Evolutionary conservation across 2,329 filamentous ascomycete species (phyloP).

Genomic region (Botrytis fabae): DNA sequence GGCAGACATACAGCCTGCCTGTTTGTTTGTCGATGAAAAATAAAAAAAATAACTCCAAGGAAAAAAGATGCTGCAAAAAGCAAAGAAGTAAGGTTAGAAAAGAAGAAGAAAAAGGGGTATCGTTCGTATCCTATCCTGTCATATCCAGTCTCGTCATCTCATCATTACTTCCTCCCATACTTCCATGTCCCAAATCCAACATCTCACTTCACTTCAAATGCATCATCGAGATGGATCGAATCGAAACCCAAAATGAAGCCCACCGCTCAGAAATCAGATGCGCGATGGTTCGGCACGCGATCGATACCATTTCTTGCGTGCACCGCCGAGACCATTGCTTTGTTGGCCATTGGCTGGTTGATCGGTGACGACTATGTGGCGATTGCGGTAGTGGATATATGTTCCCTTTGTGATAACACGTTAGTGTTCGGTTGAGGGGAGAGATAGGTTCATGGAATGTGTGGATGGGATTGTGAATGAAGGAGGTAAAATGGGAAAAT

Average conservation of each 20-base stretch:
- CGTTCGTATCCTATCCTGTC: background rate
- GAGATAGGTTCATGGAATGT: too few species aligned
- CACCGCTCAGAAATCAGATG: background rate
- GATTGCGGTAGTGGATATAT: constrained; percentile 22
- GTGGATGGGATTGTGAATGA: constrained; percentile 40
- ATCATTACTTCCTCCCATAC: background rate
- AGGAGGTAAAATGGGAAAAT: constrained; percentile 33
- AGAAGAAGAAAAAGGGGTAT: background rate
- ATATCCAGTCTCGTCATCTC: background rate
- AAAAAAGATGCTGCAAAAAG: background rate
- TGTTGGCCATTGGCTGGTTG: constrained; percentile 8
- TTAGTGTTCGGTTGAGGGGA: background rate
- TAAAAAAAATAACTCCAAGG: background rate
- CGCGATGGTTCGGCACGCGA: constrained; percentile 3
- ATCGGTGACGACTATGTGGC: background rate
- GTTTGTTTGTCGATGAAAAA: background rate
- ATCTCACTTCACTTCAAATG: background rate
- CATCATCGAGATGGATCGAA: background rate
- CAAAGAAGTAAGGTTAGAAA: background rate
- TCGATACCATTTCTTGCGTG: constrained; percentile 25
- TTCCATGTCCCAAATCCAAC: background rate
- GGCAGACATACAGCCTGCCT: background rate
- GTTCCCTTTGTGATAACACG: constrained; percentile 16
- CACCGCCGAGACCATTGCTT: background rate
- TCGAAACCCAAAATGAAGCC: background rate